Evolutionary conservation across 305 asterid genomes (phyloP), one percentile per base, ranked within the genome.

Genomic region (Lippia alba): DNA sequence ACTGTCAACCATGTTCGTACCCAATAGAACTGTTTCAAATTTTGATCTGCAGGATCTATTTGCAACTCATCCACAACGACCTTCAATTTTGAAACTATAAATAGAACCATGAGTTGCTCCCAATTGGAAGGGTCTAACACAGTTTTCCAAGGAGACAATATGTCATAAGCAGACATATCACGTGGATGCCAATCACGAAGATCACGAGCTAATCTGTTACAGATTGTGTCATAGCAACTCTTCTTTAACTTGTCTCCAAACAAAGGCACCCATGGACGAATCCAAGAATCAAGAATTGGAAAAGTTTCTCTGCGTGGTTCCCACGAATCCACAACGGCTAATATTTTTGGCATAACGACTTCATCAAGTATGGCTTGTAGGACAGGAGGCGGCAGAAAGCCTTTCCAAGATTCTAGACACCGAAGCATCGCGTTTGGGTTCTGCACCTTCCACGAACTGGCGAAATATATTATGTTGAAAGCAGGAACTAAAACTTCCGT

Each of bases 101-200:
- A 85, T 39, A 91, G 78, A 56, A 79, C 97, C 96, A 94, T 91
- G 45, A 94, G 84, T 56, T 86, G 90, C 79, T 94, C 97, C 99
- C 99, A 94, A 76, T 89, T 94, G 61, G 80, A 80, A 5, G 95
- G 74, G 85, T 91, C 99, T 71, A 94, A 94, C 51, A 94, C 97
- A 12, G 82, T 76, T 80, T 82, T 86, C 97, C 97, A 94, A 14
- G 97, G 97, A 60, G 97, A 88, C 63, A 94, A 71, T 79, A 94
- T 90, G 74, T 74, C 75, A 69, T 80, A 85, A 56, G 97, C 99
- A 46, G 99, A 94, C 86, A 62, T 79, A 72, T 94, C 97, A 69
- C 87, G 88, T n/a, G 99, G 97, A 76, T 94, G 94, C 99, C 99
- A 94, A 30, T 95, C 97, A 68, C 90, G 94, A 72, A 91, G 96